Conservation (phyloP, 2,329 filamentous ascomycete genomes). For the Exutisphaerella laricina region DNA sequence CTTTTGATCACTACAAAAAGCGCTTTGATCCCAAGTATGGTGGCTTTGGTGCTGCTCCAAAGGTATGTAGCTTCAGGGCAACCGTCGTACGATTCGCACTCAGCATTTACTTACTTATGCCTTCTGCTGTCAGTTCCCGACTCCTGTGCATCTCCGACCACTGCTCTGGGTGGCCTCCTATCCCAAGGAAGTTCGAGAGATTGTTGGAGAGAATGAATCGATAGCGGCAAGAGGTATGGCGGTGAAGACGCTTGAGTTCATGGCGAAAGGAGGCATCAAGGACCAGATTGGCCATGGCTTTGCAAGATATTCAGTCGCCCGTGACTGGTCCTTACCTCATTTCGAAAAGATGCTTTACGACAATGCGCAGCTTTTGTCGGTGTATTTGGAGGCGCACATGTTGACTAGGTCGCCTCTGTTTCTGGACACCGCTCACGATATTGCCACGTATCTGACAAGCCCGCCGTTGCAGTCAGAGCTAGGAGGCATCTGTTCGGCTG, state of each 20-base stretch:
- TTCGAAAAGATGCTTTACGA: slow-evolving; percentile 98
- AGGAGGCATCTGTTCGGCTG: slow-evolving; percentile 80
- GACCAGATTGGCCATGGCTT: slow-evolving; percentile 75
- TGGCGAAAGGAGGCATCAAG: slow-evolving; percentile 66
- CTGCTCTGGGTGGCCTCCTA: slow-evolving; percentile 69
- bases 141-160: slow-evolving; percentile 77
- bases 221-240: slow-evolving; percentile 71
- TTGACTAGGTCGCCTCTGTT: slow-evolving; percentile 64
- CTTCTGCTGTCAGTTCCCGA: too few species aligned
- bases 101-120: too few species aligned
- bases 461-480: slow-evolving; percentile 59
- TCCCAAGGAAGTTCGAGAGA: slow-evolving; percentile 67
- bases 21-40: slow-evolving; percentile 75
- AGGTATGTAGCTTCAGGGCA: too few species aligned
- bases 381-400: slow-evolving; percentile 84
- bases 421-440: slow-evolving; percentile 69
- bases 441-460: slow-evolving; percentile 79
- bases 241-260: slow-evolving; percentile 70
- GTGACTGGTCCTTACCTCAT: slow-evolving; percentile 89
- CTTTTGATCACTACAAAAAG: slow-evolving; percentile 69
- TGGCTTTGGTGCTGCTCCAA: slow-evolving; percentile 71
- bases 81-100: too few species aligned
- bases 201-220: slow-evolving; percentile 80
- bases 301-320: slow-evolving; percentile 79
- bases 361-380: slow-evolving; percentile 75